Evolutionary conservation across 345 rosid genomes (phyloP).

Genomic region (Punica granatum): DNA sequence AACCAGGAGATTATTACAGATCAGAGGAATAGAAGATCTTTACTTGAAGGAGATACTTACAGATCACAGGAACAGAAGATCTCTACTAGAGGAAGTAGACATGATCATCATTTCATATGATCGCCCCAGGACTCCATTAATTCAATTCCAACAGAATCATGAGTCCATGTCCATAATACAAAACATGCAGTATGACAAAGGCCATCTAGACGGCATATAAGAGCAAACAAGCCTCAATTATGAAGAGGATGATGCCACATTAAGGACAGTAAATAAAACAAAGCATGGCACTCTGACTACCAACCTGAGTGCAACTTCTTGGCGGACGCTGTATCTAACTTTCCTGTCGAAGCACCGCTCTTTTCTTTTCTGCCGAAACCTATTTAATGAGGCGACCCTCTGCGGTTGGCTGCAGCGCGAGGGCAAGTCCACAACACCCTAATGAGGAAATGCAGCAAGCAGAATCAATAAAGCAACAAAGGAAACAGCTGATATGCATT

Average conservation of each 20-base stretch:
- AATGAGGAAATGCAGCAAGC: conserved; percentile 1
- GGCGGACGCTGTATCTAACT: conserved; percentile 91
- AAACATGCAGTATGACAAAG: too few relatives aligned
- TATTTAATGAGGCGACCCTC: conserved; percentile 72
- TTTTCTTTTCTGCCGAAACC: conserved; percentile 91
- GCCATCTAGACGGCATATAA: too few relatives aligned
- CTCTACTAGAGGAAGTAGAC: too few relatives aligned
- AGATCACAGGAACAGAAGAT: too few relatives aligned
- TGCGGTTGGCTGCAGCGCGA: conserved; percentile 68
- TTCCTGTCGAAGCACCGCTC: conserved; percentile 91
- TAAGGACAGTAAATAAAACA: background rate
- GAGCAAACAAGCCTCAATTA: too few relatives aligned
- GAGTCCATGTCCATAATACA: too few relatives aligned
- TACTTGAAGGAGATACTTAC: too few relatives aligned
- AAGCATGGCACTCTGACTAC: background rate
- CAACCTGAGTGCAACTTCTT: conserved; percentile 93
- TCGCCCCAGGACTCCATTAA: too few relatives aligned
- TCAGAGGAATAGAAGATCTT: too few relatives aligned
- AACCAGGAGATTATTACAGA: too few relatives aligned
- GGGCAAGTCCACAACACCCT: conserved; percentile 53
- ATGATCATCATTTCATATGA: too few relatives aligned
- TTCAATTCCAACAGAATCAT: too few relatives aligned
- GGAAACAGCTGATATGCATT: background rate
- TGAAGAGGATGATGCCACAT: background rate
- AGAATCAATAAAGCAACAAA: background rate